Evolutionary conservation across 257 asterid genomes (phyloP).

Genomic region (Catharanthus roseus): DNA sequence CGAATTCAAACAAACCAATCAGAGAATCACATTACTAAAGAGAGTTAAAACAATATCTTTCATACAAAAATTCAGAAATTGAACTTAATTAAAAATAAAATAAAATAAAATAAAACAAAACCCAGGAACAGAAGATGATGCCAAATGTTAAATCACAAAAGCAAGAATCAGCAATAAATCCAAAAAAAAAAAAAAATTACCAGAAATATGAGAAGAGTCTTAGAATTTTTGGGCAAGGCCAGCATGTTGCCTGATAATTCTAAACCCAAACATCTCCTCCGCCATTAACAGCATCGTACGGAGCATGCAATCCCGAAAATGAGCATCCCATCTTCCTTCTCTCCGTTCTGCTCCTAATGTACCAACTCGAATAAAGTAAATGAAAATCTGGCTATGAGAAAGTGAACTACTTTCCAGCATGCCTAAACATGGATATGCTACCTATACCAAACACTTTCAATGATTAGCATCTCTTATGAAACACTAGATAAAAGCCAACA

Average conservation of each 20-base stretch:
- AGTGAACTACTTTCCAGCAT: neutral
- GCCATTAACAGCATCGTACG: constrained; percentile 83
- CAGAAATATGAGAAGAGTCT: constrained; percentile 79
- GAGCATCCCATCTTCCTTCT: constrained; percentile 77
- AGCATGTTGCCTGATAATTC: constrained; percentile 67
- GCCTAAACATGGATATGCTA: neutral
- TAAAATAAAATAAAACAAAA: neutral
- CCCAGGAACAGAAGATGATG: neutral
- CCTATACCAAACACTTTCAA: neutral
- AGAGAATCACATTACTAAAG: neutral
- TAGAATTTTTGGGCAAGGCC: constrained; percentile 69
- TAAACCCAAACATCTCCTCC: constrained; percentile 96
- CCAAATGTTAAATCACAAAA: neutral
- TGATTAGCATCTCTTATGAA: neutral
- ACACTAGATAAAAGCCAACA: no score
- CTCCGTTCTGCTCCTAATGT: constrained; percentile 12
- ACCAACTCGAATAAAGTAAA: neutral
- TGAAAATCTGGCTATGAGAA: neutral
- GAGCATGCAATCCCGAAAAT: constrained; percentile 82
- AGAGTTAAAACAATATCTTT: neutral
- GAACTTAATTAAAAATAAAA: neutral
- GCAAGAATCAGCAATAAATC: constrained; percentile 2
- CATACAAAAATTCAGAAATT: constrained; percentile 22
- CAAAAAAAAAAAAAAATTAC: constrained; percentile 31
- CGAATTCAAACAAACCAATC: constrained; percentile 6